Evolutionary conservation across 768 basidiomycete species (phyloP).

Genomic region (Tulasnella sp.): DNA sequence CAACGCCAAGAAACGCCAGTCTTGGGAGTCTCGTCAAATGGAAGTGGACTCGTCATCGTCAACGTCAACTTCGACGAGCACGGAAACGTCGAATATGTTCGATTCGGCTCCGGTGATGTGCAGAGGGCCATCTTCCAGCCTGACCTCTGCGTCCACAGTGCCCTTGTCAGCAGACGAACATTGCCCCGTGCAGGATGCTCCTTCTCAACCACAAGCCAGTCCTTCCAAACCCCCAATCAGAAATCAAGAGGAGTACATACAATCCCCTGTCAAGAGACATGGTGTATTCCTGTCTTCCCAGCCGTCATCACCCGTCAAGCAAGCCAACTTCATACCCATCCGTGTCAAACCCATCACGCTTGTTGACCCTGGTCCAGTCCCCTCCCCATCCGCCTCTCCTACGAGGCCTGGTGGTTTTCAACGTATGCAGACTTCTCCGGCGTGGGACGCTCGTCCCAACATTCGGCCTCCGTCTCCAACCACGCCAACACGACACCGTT

Average conservation of each 20-base stretch:
- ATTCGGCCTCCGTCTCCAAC: too few relatives aligned
- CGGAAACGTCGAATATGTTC: not conserved
- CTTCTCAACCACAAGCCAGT: not conserved
- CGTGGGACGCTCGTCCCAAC: too few relatives aligned
- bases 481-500: conserved; percentile 6
- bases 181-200: not conserved
- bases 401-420: not conserved
- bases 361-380: conserved; percentile 2
- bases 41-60: not conserved
- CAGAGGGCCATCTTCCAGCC: not conserved
- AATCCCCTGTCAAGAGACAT: not conserved
- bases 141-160: not conserved
- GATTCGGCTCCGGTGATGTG: not conserved
- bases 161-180: not conserved
- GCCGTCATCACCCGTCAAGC: not conserved
- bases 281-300: not conserved
- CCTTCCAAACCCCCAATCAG: too few relatives aligned
- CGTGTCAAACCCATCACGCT: not conserved
- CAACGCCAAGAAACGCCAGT: not conserved
- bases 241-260: not conserved
- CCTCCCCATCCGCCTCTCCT: not conserved
- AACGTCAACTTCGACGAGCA: not conserved
- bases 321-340: not conserved
- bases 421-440: too few relatives aligned
- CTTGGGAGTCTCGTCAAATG: not conserved